Evolutionary conservation across 768 basidiomycete genomes (phyloP).

Genomic region (Leccinum variicolor): DNA sequence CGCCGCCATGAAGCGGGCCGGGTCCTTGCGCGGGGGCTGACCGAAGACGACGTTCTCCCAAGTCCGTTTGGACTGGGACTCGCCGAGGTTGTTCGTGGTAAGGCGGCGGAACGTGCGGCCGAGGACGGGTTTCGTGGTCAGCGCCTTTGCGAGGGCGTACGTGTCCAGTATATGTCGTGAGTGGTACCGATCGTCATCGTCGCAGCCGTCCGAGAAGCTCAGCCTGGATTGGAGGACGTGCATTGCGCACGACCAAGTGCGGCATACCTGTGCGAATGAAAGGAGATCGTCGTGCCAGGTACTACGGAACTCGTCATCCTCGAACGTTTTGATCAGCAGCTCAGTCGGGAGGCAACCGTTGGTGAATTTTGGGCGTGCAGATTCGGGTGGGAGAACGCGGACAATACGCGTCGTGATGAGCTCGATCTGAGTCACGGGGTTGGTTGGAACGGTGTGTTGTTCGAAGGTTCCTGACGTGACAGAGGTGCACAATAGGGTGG

Average conservation of each 20-base stretch:
- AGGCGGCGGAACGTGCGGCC: conserved; percentile 12
- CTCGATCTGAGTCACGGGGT: conserved; percentile 15
- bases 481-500: conserved; percentile 16
- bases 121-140: conserved; percentile 13
- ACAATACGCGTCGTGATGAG: conserved; percentile 20
- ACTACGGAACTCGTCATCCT: conserved; percentile 12
- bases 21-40: neutral
- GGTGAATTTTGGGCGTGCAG: neutral
- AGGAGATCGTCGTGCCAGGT: conserved; percentile 22
- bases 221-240: conserved; percentile 12
- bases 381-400: conserved; percentile 12
- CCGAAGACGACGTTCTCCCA: conserved; percentile 1
- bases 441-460: neutral
- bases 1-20: conserved; percentile 13
- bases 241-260: conserved; percentile 24
- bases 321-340: conserved; percentile 20
- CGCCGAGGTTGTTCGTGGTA: conserved; percentile 16
- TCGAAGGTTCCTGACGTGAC: neutral
- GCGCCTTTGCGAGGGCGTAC: conserved; percentile 14
- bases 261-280: conserved; percentile 26
- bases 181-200: neutral
- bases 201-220: conserved; percentile 13
- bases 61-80: neutral
- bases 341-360: conserved; percentile 17
- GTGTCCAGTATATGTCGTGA: conserved; percentile 9